Percentiles rank a stretch among this genome's conserved stretches.
Evolutionary conservation across 805 yeast genomes (phyloP).

Genomic region (Candida orba): DNA sequence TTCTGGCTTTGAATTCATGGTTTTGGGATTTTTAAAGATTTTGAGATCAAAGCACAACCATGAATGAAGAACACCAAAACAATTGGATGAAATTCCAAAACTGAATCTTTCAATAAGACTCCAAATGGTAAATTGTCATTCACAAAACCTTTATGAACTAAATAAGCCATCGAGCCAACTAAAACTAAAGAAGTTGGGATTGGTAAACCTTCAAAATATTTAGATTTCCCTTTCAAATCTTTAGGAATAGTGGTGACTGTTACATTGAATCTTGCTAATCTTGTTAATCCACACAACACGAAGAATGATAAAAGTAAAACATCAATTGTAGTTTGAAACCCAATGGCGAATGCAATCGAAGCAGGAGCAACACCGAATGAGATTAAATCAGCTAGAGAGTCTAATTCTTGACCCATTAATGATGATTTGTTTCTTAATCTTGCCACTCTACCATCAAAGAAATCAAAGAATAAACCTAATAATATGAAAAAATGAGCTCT

Average conservation of each 20-base stretch:
- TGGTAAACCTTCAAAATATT: constrained; percentile 94
- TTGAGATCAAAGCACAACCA: constrained; percentile 89
- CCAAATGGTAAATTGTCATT: constrained; percentile 62
- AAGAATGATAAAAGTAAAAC: constrained; percentile 70
- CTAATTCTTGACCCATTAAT: constrained; percentile 95
- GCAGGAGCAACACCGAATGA: constrained; percentile 97
- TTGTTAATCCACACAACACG: constrained; percentile 87
- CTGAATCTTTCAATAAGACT: constrained; percentile 41
- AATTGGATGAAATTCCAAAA: constrained; percentile 70
- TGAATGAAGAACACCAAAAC: constrained; percentile 59
- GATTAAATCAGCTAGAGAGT: constrained; percentile 89
- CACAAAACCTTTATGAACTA: constrained; percentile 47
- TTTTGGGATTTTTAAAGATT: constrained; percentile 86
- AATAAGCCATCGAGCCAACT: constrained; percentile 64
- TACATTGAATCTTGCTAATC: constrained; percentile 93
- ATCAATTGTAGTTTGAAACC: constrained; percentile 80
- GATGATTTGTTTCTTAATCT: constrained; percentile 87
- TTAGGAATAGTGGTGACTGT: constrained; percentile 91
- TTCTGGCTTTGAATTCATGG: constrained; percentile 31
- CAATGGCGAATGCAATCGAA: constrained; percentile 83
- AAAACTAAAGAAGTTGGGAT: constrained; percentile 81
- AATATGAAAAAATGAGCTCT: constrained; percentile 85
- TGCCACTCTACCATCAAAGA: constrained; percentile 96
- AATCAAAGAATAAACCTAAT: constrained; percentile 92
- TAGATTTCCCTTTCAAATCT: constrained; percentile 78